phyloP scores from a whole-genome alignment of 2,329 filamentous ascomycete genomes.

The Bipolaris victoriae region DNA sequence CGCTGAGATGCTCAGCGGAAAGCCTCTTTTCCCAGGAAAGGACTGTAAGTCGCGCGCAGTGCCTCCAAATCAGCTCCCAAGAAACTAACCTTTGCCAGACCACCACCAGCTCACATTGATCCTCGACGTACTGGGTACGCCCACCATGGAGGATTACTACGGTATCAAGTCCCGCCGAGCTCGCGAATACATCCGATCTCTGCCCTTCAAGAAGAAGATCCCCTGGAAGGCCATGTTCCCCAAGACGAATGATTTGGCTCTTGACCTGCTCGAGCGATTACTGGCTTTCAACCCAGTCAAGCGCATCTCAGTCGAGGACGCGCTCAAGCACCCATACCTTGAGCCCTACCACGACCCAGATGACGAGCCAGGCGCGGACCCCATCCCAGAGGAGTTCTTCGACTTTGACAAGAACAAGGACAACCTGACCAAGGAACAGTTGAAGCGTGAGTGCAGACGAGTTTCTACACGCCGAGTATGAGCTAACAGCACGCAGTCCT shows the following conservation, averaged over 20 bases:
- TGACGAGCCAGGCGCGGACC: conserved; percentile 94
- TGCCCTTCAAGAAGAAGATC: conserved; percentile 99
- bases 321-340: conserved; percentile 94
- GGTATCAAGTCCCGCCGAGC: conserved; percentile 98
- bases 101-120: conserved; percentile 98
- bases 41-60: conserved; percentile 71
- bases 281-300: conserved; percentile 98
- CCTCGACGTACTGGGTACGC: conserved; percentile 93
- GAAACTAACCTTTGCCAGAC: conserved; percentile 60
- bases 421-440: conserved; percentile 94
- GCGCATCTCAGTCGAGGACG: conserved; percentile 97
- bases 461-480: neutral
- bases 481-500: conserved; percentile 60
- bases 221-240: conserved; percentile 97
- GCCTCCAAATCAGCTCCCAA: conserved; percentile 3
- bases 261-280: conserved; percentile 93
- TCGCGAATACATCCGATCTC: conserved; percentile 95
- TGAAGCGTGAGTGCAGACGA: conserved; percentile 72
- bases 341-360: conserved; percentile 99
- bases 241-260: conserved; percentile 95
- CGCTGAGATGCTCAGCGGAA: conserved; percentile 98
- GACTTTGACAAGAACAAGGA: conserved; percentile 99
- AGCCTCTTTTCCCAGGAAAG: conserved; percentile 97
- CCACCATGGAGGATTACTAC: conserved; percentile 99
- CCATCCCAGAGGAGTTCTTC: conserved; percentile 98